Percentiles rank a stretch among this genome's conserved stretches.
Evolutionary conservation across 768 basidiomycete species (phyloP).

Genomic region (Naganishia kalamii): DNA sequence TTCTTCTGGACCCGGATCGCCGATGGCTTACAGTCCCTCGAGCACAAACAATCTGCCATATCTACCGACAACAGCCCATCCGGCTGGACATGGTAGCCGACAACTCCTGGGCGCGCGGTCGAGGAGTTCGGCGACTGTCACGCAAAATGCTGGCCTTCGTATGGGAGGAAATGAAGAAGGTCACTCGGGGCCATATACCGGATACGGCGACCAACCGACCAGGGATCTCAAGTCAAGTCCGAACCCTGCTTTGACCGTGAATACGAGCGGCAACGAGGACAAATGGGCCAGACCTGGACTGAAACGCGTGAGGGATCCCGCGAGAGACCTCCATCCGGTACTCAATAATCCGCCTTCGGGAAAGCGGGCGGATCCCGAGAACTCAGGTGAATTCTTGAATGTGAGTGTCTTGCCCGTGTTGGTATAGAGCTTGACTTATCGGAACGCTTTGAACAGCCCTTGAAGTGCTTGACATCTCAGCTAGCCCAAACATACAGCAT

Average conservation of each 20-base stretch:
- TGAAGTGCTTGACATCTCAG: slow-evolving; percentile 70
- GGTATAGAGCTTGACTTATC: too few species aligned
- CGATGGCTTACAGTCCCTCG: slow-evolving; percentile 15
- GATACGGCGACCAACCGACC: background rate
- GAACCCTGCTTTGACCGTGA: slow-evolving; percentile 12
- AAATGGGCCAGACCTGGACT: slow-evolving; percentile 54
- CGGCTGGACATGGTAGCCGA: background rate
- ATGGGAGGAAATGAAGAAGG: background rate
- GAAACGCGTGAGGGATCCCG: slow-evolving; percentile 63
- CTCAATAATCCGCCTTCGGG: slow-evolving; percentile 59
- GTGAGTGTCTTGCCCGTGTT: slow-evolving; percentile 53
- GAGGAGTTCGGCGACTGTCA: background rate
- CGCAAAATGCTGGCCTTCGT: background rate
- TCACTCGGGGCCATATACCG: background rate
- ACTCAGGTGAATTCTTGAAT: slow-evolving; percentile 63
- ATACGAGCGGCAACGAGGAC: slow-evolving; percentile 10
- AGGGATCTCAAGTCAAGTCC: slow-evolving; percentile 22
- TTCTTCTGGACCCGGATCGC: background rate
- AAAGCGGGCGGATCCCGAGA: slow-evolving; percentile 67
- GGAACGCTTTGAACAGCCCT: slow-evolving; percentile 47
- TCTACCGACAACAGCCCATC: background rate
- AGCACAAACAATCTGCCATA: slow-evolving; percentile 11
- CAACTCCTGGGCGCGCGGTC: background rate
- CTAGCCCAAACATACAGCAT: slow-evolving; percentile 86
- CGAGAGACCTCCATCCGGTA: slow-evolving; percentile 69